phyloP scores from a whole-genome alignment of 768 basidiomycete species.

The Psilocybe tampanensis region DNA sequence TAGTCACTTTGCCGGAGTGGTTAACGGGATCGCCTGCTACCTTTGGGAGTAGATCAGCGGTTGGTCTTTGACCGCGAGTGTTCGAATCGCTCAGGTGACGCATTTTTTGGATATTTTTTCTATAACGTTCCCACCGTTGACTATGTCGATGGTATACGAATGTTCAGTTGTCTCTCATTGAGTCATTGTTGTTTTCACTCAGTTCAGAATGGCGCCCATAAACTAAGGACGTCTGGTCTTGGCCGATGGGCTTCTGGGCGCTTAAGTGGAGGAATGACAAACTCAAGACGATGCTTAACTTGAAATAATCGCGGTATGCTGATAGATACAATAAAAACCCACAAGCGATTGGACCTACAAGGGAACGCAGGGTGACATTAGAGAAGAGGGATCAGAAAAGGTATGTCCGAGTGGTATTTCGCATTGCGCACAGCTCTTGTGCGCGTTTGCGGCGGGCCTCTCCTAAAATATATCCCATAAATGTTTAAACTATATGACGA shows the following conservation, averaged over 20 bases:
- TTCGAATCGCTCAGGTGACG: conserved; percentile 59
- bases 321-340: neutral
- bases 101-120: conserved; percentile 28
- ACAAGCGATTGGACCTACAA: neutral
- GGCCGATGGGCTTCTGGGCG: too few species aligned
- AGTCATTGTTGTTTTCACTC: neutral
- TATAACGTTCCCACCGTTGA: neutral
- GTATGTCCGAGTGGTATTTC: conserved; percentile 1
- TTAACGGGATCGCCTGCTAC: conserved; percentile 87
- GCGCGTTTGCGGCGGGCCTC: conserved; percentile 23
- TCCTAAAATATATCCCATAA: neutral
- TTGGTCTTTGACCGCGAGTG: conserved; percentile 55
- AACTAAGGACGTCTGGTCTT: too few species aligned
- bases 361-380: neutral
- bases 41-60: conserved; percentile 35
- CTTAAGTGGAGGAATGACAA: too few species aligned
- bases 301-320: too few species aligned
- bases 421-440: conserved; percentile 16
- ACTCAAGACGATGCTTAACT: too few species aligned
- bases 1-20: conserved; percentile 94
- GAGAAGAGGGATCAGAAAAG: neutral
- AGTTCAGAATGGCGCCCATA: too few species aligned
- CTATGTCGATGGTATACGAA: too few species aligned
- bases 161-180: too few species aligned
- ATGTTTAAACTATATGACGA: neutral